Evolutionary conservation across 441 rosid species (phyloP), one percentile per base, ranked within the genome.

Genomic region (Pelargonium citronellum): DNA sequence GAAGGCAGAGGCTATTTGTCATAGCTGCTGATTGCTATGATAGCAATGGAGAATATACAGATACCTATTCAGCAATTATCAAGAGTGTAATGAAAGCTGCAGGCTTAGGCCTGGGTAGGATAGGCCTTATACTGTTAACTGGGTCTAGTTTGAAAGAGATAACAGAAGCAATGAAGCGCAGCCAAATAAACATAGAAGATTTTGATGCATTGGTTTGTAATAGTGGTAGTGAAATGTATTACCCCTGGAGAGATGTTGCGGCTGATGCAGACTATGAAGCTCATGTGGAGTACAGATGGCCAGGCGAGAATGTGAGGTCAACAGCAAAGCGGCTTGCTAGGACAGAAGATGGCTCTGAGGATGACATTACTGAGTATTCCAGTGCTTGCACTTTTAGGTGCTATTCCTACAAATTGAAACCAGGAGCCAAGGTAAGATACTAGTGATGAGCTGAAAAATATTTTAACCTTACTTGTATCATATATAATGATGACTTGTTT

Each of bases 271-370:
- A 88, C 73, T 90, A 88, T 16, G 95, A 85, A 76, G 90, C 87
- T 70, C 95, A 87, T 75, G 78, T 92, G 64, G 89, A 81, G 73
- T 86, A 92, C 82, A 87, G 90, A 81, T 92, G 95, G 95, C 95
- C 96, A 10, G 89, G 93, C 78, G 96, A 92, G 78, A 83, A 83
- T 71, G 79, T 90, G 67, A 81, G 80, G 71, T 84, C 90, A 1
- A 79, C 77, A 66, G 81, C 79, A 41, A 68, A 71, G 69, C 79
- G 88, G 80, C 85, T 92, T 71, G 88, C 87, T 41, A 79, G 78
- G 69, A 58, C 70, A 9, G 96, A 88, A 73, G 83, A 85, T 72
- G 85, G 73, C 49, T 72, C 72, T n/a, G 87, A 87, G 70, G 87
- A 84, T 70, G 87, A 81, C 69, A 71, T 88, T 69, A 53, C 49